Base-by-base conservation (phyloP, 78 protist species). In the Chrysochromulina tobinii region DNA sequence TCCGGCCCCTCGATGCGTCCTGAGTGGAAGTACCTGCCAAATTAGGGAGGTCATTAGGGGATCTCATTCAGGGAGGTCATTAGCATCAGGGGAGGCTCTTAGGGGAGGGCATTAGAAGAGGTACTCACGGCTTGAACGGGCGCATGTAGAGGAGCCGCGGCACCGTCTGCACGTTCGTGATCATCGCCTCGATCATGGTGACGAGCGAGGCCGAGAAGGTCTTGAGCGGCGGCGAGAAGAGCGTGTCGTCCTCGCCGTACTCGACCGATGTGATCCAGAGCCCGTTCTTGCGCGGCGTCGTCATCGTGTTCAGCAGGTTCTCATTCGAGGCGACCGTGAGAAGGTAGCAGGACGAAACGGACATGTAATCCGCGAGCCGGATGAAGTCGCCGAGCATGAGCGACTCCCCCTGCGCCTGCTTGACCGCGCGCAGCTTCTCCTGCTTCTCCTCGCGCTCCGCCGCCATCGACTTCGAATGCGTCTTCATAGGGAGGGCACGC, bases 311-410 rank as follows among this genome's bases (percentile, higher is more conserved):
- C 61, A 79, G 83, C 54, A 89, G 57, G 48, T 4, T 1, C 75
- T 75, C 87, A 23, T 66, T 38, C 53, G 83, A 48, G 58, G 11
- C 8, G 54, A 79, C n/a, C 66, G 61, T 7, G 50, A 89, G 27
- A 20, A 27, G 61, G 48, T 23, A 77, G 85, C 92, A 57, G 51
- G 21, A 51, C 55, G 92, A 93, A 38, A 86, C 93, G 18, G 73
- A 68, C 85, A 94, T 91, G 94, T 94, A 91, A 69, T 94, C 95
- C 3, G 72, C 92, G 1, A 94, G 94, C 12, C 92, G 93, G 61
- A 94, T 88, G 64, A 94, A 67, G 11, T 8, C 73, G 25, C 73
- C 73, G 73, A 67, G 73, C 73, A 89, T 57, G 57, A 51, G 27
- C 6, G 90, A 25, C 90, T 93, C 94, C 6, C 25, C 88, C 53